Evolutionary conservation across 805 yeast species (phyloP), one percentile per base, ranked within the genome.

Genomic region (Cyberlindnera xishuangbannaensis): DNA sequence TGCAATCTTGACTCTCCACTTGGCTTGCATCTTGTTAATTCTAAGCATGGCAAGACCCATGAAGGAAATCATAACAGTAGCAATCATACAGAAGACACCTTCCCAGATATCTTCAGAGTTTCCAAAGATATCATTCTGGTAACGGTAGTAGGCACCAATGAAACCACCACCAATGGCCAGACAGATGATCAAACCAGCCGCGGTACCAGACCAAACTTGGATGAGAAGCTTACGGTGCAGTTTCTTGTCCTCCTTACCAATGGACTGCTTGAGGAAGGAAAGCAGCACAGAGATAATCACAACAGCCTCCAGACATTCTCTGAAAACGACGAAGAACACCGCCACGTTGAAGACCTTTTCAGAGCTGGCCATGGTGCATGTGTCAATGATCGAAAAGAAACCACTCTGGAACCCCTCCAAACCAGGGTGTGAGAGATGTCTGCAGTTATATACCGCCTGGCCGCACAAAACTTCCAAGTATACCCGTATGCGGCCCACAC

Each of bases 41-140:
- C 97, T 77, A 55, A 90, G 73, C 95, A 90, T 84, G 37, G 97
- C 95, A 53, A 90, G 73, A 59, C 98, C 97, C 97, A 90, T 88
- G 50, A 82, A 50, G 10, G 96, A 75, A 55, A 90, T 90, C 76
- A 90, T 75, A 29, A 84, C 64, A 0, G 95, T 76, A 3, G 97
- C 98, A 58, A 90, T 78, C 46, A 90, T 64, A 62, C 94, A 84
- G 58, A 90, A 87, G 37, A 85, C 69, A 67, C 97, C 97, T 71
- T 90, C 98, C 97, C 97, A 90, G 37, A 90, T 60, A 58, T 90
- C 97, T 59, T 90, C 98, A 15, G 95, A 77, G 10, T 59, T 55
- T 31, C 90, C 69, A 83, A 95, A 90, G 44, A 90, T 73, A 71
- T 90, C 94, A 34, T 73, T 73, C 44, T 81, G 78, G 31, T 83